Conservation (phyloP, 257 asterid genomes). For the Solanum habrochaites region DNA sequence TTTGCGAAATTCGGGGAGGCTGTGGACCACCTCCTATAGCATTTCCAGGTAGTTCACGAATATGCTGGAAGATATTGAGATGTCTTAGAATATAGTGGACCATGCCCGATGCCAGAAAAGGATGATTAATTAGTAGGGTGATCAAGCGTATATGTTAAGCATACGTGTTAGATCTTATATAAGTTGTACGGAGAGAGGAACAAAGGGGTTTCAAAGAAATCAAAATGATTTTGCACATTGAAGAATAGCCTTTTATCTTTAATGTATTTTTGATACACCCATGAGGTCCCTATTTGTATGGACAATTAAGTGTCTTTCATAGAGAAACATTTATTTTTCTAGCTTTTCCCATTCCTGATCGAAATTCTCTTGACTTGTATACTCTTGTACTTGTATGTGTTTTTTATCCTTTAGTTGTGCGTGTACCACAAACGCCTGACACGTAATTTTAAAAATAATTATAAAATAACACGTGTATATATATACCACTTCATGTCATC, state of each 20-base stretch:
- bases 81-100: background rate
- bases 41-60: background rate
- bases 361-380: background rate
- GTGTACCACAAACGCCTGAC: too few species aligned
- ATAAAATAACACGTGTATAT: too few species aligned
- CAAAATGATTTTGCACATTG: background rate
- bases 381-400: too few species aligned
- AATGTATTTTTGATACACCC: background rate
- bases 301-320: background rate
- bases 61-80: background rate
- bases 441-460: too few species aligned
- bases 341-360: background rate
- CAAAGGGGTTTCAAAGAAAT: background rate
- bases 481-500: too few species aligned
- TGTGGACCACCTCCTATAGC: background rate
- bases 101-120: background rate
- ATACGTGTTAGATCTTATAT: background rate
- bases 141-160: background rate
- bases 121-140: background rate
- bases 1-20: background rate
- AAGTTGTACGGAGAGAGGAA: background rate
- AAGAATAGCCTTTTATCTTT: background rate
- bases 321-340: background rate
- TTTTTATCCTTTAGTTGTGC: too few species aligned
- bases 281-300: background rate